These are phyloP conservation scores for Neophaeococcomyces mojaviensis DNA, from an alignment of 2,329 filamentous ascomycete genomes.

Conservation along the genomic window DNA sequence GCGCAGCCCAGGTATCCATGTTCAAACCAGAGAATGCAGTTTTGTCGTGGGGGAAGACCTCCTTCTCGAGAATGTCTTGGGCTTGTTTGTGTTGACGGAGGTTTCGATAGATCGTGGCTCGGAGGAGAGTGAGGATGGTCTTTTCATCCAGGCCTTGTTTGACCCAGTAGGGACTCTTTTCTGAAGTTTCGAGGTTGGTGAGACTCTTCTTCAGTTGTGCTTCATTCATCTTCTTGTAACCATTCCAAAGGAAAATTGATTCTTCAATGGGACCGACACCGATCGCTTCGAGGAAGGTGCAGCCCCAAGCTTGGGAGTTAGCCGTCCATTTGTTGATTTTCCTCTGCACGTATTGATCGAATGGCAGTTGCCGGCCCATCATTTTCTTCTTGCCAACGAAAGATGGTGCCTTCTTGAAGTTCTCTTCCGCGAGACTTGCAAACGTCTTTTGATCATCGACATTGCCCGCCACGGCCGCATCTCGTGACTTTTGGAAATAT, in stretches of 20 bases:
- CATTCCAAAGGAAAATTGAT: constrained; percentile 93
- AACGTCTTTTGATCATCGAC: constrained; percentile 44
- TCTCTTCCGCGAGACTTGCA: constrained; percentile 59
- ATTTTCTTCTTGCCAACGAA: constrained; percentile 80
- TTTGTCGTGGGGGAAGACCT: constrained; percentile 55
- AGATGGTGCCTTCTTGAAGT: constrained; percentile 63
- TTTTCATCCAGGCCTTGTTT: constrained; percentile 51
- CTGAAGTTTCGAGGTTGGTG: constrained; percentile 55
- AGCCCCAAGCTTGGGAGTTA: constrained; percentile 57
- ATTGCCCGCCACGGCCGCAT: constrained; percentile 35
- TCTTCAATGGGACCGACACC: constrained; percentile 76
- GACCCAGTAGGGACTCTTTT: constrained; percentile 41
- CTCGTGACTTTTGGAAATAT: constrained; percentile 74
- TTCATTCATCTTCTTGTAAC: constrained; percentile 68
- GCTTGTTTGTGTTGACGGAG: constrained; percentile 59
- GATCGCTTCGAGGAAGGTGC: constrained; percentile 70
- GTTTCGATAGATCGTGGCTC: constrained; percentile 58
- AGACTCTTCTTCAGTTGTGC: constrained; percentile 59
- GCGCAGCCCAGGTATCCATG: constrained; percentile 55
- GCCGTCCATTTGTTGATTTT: constrained; percentile 87
- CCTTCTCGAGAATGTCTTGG: constrained; percentile 51
- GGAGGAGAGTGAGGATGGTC: constrained; percentile 59
- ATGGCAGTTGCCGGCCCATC: constrained; percentile 80
- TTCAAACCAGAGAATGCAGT: constrained; percentile 44
- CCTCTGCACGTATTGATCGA: constrained; percentile 75